Base-by-base conservation (phyloP, 768 basidiomycete genomes). In the Leucogyrophana mollusca region DNA sequence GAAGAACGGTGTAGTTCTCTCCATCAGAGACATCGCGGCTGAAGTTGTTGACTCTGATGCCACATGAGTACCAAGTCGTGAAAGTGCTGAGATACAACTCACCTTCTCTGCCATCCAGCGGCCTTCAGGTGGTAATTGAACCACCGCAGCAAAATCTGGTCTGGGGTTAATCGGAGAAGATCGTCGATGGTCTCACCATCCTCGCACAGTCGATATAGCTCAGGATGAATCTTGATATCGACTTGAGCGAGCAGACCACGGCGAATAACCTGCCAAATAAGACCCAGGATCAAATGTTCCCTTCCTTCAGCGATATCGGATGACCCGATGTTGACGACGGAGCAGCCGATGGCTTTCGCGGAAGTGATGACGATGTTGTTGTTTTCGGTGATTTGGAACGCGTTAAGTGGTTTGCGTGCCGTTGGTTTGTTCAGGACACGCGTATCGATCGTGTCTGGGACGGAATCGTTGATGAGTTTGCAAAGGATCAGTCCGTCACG, bases 321-420 rank as follows among this genome's bases (percentile, higher is more conserved):
- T 0, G 95, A 87, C 20, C 96, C 96, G 53, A 99, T 97, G 70
- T 99, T 99, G 68, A 99, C 95, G 44, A 97, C 94, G 2, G 92
- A 95, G 62, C 96, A 96, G 30, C 96, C 95, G 54, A 99, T 98
- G 65, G 89, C 94, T 71, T 97, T 97, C 30, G 95, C 85, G 20
- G 96, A 98, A 10, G 91, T 88, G 69, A 99, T 96, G 61, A 98
- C 95, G 61, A 99, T 96, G 69, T 98, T 99, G 77, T 99, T 98
- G 74, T 98, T 98, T 67, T 99, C 96, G 0, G 96, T 98, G 58
- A 97, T 97, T 60, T 99, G 94, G 81, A 99, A 99, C 0, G 92
- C 91, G 62, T 99, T 99, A 38, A 99, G 77, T 0, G 89, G 81
- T 69, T 93, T 95, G 32, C 82, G 79, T 3, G 78, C 55, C 3